phyloP scores from a whole-genome alignment of 2,329 filamentous ascomycete genomes.

The Nannizziopsis barbatae region DNA sequence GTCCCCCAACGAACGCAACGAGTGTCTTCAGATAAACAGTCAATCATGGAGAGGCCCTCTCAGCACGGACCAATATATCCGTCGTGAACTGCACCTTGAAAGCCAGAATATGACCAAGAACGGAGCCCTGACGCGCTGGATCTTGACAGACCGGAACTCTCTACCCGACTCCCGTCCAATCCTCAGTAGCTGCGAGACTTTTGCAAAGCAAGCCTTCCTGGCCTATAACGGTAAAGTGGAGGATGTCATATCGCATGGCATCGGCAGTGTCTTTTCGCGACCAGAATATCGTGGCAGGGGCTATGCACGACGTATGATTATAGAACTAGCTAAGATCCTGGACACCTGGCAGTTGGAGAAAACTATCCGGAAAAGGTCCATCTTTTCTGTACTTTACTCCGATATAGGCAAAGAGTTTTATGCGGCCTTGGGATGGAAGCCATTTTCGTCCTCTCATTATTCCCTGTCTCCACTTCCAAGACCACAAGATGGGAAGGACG shows the following conservation, averaged over 20 bases:
- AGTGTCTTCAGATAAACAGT: conserved; percentile 45
- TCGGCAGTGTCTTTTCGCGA: conserved; percentile 69
- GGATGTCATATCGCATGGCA: conserved; percentile 52
- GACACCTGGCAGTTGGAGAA: conserved; percentile 43
- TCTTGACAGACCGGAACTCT: conserved; percentile 42
- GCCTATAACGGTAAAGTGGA: conserved; percentile 46
- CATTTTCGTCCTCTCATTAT: conserved; percentile 62
- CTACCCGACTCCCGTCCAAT: conserved; percentile 35
- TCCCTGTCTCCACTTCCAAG: conserved; percentile 42
- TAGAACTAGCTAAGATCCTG: conserved; percentile 48
- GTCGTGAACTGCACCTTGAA: conserved; percentile 45
- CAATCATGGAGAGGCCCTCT: conserved; percentile 48
- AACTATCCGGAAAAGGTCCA: conserved; percentile 30
- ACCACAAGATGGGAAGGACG: conserved; percentile 16
- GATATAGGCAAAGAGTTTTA: conserved; percentile 82
- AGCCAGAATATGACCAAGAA: conserved; percentile 43
- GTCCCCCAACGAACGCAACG: conserved; percentile 43
- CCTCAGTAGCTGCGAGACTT: conserved; percentile 49
- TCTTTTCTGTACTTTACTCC: conserved; percentile 73
- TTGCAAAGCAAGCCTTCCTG: conserved; percentile 32
- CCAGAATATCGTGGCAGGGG: conserved; percentile 56
- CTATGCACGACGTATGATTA: conserved; percentile 68
- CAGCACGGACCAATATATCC: conserved; percentile 44
- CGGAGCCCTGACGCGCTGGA: conserved; percentile 49
- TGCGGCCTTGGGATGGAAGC: conserved; percentile 62